Base-by-base conservation (phyloP, 139 green algal species). In the Penium margaritaceum region DNA sequence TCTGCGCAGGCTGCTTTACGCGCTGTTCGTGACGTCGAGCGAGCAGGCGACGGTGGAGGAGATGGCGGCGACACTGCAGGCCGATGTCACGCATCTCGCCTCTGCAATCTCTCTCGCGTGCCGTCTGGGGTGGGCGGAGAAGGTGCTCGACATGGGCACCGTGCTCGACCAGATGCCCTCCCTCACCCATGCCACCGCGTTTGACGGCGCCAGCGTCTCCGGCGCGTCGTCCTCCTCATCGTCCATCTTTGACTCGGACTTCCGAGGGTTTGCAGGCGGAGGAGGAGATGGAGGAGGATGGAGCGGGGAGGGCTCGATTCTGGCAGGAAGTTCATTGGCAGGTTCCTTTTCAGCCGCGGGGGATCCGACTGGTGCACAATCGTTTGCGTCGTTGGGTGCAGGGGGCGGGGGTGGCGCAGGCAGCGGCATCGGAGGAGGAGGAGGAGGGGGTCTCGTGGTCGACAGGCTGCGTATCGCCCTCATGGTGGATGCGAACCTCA, bases 401-500 rank as follows among this genome's bases (percentile, higher is more conserved):
- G 17, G 51, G 51, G 15, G 51, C 73, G 62, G 36, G 46, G 12
- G 46, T 19, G 0, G 46, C 19, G 46, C 46, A 57, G 46, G 47
- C 5, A 0, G 64, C 29, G 32, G 54, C 39, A n/a, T 44, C 63
- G 37, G 57, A 64, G 5, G 78, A 57, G 55, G 60, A 15, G 51
- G 51, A 60, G 51, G 51, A 24, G 51, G 30, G 17, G 21, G 51
- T 5, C 33, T 17, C 1, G 73, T 44, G 1, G 70, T 81, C 41
- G 85, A 83, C 0, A 5, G 44, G 27, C 14, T 70, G 35, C 57
- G 72, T 9, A 51, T 95, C 2, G 91, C 90, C 5, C 77, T 97
- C 34, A 84, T 97, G 27, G 86, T 97, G 64, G 92, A 97, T 77
- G 84, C 89, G 1, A 90, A 95, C 74, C 88, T 90, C 32, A 95